Base-by-base conservation (phyloP, 495 filamentous ascomycete genomes). In the Penicillium daleae region DNA sequence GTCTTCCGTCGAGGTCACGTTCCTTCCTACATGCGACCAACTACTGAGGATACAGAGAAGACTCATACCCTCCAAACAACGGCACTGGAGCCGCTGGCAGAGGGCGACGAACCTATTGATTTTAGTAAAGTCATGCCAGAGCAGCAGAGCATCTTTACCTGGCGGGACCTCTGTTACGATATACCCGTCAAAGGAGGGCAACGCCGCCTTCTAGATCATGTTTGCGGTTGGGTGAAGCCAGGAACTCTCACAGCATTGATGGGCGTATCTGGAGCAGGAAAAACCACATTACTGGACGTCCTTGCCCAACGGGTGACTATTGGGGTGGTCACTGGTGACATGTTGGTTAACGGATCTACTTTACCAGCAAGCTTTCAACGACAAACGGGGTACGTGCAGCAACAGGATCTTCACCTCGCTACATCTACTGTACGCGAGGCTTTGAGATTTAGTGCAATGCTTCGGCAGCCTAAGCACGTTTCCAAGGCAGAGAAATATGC, bases 311-410 rank as follows among this genome's bases (percentile, higher is more conserved):
- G 86, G 22, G 78, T 81, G 10, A 74, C 74, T 6, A 80, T 85
- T 42, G 85, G 85, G 42, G 75, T 83, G n/a, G 79, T 87, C 6
- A 79, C 72, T 4, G 84, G 83, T 2, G 81, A 84, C 37, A 82
- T 86, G 71, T 68, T 85, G 9, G 82, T 86, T 8, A 81, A 86
- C 62, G 83, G 83, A 71, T 31, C 69, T 76, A 4, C 72, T 89
- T 15, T 90, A 96, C 69, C 48, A 24, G 78, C 79, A 13, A 92
- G 90, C 1, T 97, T 97, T 80, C 91, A 94, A 64, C 84, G 93
- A 57, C 93, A 94, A 76, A 96, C 92, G 2, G 93, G 92, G 3
- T 97, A 97, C 70, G 93, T 94, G 32, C 91, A 97, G 65, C 93
- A 97, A 71, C 92, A 96, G 71, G 93, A 97, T 81, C 82, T 97